phyloP scores from a whole-genome alignment of 2,329 filamentous ascomycete species.

The Aspergillus vadensis region DNA sequence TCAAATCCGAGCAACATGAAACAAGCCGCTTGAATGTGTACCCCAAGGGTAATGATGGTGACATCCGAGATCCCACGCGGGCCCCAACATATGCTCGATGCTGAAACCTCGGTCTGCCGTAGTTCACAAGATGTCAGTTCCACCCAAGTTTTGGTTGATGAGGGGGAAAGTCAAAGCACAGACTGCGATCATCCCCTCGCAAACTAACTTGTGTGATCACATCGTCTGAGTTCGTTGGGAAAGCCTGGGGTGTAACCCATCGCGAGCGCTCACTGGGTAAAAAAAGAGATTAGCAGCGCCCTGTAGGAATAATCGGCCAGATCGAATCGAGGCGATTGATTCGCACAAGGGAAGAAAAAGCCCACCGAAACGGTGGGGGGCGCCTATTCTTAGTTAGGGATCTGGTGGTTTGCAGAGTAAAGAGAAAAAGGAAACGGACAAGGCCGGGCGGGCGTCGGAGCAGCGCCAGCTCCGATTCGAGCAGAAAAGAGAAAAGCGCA shows the following conservation, averaged over 20 bases:
- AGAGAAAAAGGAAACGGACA: not conserved
- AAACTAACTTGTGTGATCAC: not conserved
- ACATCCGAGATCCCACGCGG: not conserved
- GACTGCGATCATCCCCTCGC: not conserved
- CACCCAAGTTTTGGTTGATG: not conserved
- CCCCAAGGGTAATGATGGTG: not conserved
- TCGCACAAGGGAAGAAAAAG: not conserved
- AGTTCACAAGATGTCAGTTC: slow-evolving; percentile 3
- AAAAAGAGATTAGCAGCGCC: not conserved
- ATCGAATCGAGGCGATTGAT: not conserved
- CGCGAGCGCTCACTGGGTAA: not conserved
- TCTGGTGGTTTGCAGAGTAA: too few species aligned
- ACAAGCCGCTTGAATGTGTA: not conserved
- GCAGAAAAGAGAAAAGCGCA: slow-evolving; percentile 6
- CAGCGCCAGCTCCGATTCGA: slow-evolving; percentile 19
- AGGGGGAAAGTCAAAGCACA: not conserved
- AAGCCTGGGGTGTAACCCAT: not conserved
- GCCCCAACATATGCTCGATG: not conserved
- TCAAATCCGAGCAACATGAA: slow-evolving; percentile 3
- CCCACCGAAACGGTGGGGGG: not conserved
- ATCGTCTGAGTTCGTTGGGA: not conserved
- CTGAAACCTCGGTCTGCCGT: slow-evolving; percentile 1
- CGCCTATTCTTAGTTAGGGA: not conserved
- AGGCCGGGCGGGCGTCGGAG: not conserved
- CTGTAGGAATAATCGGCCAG: not conserved